These are phyloP conservation scores for Fomitopsis serialis DNA, from an alignment of 768 basidiomycete species.

Conservation along the genomic window DNA sequence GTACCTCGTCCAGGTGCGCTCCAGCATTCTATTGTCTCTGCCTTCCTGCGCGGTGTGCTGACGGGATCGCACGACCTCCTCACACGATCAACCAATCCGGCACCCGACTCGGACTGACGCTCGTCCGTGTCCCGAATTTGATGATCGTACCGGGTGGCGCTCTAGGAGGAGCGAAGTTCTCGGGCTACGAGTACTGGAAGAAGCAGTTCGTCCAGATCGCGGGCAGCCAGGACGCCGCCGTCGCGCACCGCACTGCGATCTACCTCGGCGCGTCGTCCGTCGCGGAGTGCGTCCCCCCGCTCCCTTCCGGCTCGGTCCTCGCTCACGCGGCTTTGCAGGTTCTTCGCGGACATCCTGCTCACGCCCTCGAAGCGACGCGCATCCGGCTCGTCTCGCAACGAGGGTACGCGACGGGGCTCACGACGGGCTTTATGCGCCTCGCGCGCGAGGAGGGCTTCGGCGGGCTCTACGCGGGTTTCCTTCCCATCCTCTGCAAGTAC, in stretches of 20 bases:
- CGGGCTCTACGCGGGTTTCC: conserved; percentile 82
- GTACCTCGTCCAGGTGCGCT: conserved; percentile 63
- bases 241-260: conserved; percentile 76
- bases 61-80: neutral
- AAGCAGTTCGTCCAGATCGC: conserved; percentile 58
- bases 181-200: conserved; percentile 87
- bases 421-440: conserved; percentile 73
- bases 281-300: conserved; percentile 54
- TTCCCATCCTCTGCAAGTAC: conserved; percentile 81
- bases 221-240: conserved; percentile 69
- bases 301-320: neutral
- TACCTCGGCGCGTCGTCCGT: conserved; percentile 77
- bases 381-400: conserved; percentile 67
- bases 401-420: conserved; percentile 75
- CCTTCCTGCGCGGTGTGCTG: too few relatives aligned
- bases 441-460: conserved; percentile 72
- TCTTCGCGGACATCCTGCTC: conserved; percentile 85
- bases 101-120: neutral
- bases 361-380: conserved; percentile 79
- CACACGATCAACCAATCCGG: neutral
- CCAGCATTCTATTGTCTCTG: too few relatives aligned
- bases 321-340: conserved; percentile 35
- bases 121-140: too few relatives aligned
- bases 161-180: conserved; percentile 71
- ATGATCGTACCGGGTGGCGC: conserved; percentile 2